Evolutionary conservation across 2,329 filamentous ascomycete genomes (phyloP), one percentile per base, ranked within the genome.

Genomic region (Shiraia bambusicola): DNA sequence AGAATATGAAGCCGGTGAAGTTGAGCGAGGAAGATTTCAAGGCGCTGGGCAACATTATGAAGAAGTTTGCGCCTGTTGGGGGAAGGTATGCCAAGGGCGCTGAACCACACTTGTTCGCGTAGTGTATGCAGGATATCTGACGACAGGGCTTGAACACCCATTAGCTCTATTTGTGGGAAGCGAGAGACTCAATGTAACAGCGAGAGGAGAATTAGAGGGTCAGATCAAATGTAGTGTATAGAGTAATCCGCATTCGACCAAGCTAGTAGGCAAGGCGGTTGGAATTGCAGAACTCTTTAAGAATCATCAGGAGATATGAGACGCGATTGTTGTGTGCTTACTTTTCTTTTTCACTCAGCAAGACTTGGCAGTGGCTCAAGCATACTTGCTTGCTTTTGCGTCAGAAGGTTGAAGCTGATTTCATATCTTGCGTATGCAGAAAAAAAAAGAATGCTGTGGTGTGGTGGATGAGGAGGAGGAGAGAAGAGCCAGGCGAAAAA

Each of bases 1-100:
- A 87, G 72, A 87, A 87, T 52, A 66, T 72, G 24, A 75, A 71
- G 84, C 49, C 82, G 77, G 67, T 75, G 14, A 63, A 70, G 26
- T 59, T 79, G 28, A 70, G 58, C 35, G 70, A 73, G n/a, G 65
- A 68, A 24, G 74, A 78, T 34, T 50, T 80, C 63, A 72, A 72
- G 31, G 75, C 76, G 54, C 70, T 82, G 37, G 72, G 76, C 28
- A 67, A 70, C 13, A 72, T 82, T 42, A 47, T 80, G 47, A 73
- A 74, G 48, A 71, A 69, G 39, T 63, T 75, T 28, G 59, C 69
- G 32, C 58, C 75, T 22, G 51, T 60, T 7, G 75, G 75, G 22
- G 67, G 48, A 3, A 61, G 74, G 40, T 76, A 77, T 46, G 46
- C 39, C 9, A 37, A 50, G 13, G 44, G 29, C 2, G 34, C 15